Conservation (phyloP, 306 rosid genomes). For the Lablab purpureus region DNA sequence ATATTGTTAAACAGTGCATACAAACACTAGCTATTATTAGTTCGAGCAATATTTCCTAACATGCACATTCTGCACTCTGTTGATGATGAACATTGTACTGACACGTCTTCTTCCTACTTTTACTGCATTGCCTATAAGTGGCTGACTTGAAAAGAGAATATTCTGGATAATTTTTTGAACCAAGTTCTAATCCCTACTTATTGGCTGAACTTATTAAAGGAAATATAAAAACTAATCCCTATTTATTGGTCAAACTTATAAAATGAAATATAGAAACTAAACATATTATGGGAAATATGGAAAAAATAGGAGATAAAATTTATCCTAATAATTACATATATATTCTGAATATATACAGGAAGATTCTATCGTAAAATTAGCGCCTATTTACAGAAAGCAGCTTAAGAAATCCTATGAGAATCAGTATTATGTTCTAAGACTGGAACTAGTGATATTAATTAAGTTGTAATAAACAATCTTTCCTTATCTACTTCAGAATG, state of each 20-base stretch:
- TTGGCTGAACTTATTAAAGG: no score
- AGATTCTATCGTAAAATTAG: not conserved
- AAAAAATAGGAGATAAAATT: no score
- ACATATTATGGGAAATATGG: not conserved
- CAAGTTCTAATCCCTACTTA: no score
- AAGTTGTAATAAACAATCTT: slow-evolving; percentile 25
- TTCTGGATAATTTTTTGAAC: no score
- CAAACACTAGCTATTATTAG: slow-evolving; percentile 7
- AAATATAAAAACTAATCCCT: no score
- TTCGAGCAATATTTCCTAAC: slow-evolving; percentile 26
- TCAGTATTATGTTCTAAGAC: no score
- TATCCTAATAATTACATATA: not conserved
- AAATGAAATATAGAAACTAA: not conserved
- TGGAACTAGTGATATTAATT: slow-evolving; percentile 13
- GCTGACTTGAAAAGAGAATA: not conserved
- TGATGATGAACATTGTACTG: not conserved
- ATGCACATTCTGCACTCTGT: not conserved
- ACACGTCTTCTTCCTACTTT: no score
- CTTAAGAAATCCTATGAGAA: slow-evolving; percentile 4
- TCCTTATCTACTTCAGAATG: slow-evolving; percentile 13
- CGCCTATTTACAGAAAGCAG: not conserved
- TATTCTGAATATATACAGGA: not conserved
- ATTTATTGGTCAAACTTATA: no score
- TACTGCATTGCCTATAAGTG: not conserved
- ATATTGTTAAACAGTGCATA: slow-evolving; percentile 6